Conservation (phyloP, 2,329 filamentous ascomycete species). For the Trichoderma sp. region DNA sequence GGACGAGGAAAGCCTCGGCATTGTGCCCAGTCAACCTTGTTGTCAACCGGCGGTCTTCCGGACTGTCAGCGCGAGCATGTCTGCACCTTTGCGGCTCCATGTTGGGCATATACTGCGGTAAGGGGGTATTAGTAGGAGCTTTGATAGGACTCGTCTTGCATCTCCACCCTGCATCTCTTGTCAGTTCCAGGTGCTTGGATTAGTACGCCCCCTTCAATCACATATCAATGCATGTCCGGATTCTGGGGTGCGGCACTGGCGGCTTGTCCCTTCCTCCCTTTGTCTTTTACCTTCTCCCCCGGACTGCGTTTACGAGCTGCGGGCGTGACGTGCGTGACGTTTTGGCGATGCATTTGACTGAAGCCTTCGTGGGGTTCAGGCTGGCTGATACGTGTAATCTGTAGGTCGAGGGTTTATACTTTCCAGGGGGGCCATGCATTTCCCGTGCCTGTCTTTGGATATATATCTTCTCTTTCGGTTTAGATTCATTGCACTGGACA, state of each 20-base stretch:
- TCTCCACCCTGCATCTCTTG: conserved; percentile 6
- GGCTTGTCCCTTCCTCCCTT: neutral
- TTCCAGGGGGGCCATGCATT: neutral
- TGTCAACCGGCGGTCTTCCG: too few species aligned
- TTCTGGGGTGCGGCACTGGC: conserved; percentile 22
- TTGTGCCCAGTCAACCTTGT: too few species aligned
- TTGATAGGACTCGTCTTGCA: neutral
- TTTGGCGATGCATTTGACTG: conserved; percentile 4
- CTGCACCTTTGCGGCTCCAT: too few species aligned
- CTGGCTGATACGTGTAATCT: neutral
- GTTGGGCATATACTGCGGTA: too few species aligned
- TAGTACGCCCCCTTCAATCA: neutral
- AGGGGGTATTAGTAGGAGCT: too few species aligned
- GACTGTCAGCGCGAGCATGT: too few species aligned
- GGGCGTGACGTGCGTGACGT: conserved; percentile 17
- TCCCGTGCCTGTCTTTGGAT: neutral
- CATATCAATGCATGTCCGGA: conserved; percentile 7
- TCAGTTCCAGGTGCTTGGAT: conserved; percentile 16
- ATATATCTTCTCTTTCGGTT: neutral
- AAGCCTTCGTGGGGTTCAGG: neutral
- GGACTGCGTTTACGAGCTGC: conserved; percentile 4
- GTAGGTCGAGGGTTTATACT: neutral
- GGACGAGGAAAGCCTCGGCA: too few species aligned
- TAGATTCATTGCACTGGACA: neutral
- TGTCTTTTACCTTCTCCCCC: too few species aligned